Evolutionary conservation across 2,329 filamentous ascomycete genomes (phyloP).

Genomic region (Cytospora mali): DNA sequence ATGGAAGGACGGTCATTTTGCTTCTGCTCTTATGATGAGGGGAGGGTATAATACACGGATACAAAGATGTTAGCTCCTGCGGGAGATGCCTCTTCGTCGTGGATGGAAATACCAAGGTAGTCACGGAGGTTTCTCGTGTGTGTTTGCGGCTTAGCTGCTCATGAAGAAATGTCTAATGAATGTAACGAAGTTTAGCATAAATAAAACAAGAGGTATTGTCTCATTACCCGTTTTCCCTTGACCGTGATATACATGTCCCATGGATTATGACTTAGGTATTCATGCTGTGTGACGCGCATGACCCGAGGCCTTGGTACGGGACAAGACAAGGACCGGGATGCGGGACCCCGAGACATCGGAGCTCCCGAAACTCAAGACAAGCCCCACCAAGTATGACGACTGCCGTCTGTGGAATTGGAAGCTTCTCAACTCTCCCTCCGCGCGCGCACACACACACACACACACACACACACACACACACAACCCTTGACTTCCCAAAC

Average conservation of each 20-base stretch:
- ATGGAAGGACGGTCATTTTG: conserved; percentile 9
- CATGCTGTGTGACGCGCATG: not conserved
- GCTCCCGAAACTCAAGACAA: not conserved
- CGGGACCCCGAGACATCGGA: conserved; percentile 2
- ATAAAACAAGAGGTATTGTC: conserved; percentile 5
- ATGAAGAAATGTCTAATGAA: conserved; percentile 24
- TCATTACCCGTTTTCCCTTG: not conserved
- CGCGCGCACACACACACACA: too few relatives aligned
- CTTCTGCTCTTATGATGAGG: not conserved
- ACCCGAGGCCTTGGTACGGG: conserved; percentile 2
- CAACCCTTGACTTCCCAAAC: not conserved
- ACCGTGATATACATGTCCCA: not conserved
- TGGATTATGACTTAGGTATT: not conserved
- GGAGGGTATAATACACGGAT: not conserved
- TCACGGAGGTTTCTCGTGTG: conserved; percentile 12
- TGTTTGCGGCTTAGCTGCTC: conserved; percentile 19
- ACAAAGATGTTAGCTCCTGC: conserved; percentile 16
- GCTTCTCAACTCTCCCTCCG: not conserved
- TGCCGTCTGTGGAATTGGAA: conserved; percentile 10
- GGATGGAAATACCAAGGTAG: conserved; percentile 6
- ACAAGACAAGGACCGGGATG: not conserved
- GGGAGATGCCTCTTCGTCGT: not conserved
- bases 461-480: too few relatives aligned
- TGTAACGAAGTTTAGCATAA: conserved; percentile 21
- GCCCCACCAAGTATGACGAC: conserved; percentile 21